Evolutionary conservation across 2,329 filamentous ascomycete species (phyloP), one percentile per base, ranked within the genome.

Genomic region (Botrytis squamosa): DNA sequence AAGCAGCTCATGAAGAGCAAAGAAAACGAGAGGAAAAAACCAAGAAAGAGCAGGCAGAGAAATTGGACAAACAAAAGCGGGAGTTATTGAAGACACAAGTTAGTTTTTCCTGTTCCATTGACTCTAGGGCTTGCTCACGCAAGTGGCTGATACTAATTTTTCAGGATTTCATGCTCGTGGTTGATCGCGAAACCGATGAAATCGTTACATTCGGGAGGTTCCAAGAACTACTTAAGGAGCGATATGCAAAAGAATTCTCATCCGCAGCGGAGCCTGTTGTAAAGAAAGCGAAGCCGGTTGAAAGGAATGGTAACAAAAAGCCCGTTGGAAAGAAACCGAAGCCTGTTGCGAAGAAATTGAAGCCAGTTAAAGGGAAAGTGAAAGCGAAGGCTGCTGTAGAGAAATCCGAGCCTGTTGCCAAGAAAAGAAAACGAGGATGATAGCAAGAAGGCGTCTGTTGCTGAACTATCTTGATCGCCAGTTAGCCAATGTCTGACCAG

Each of bases 121-220:
- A 4, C 7, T 16, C 29, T 33, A 8, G 4, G 14, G 4, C 4
- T 33, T 25, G 44, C 18, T 18, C 42, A 22, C 38, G 22, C 8
- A 20, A 25, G 20, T 18, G 20, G 6, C 36, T 14, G 22, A 42
- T 68, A 68, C 42, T 68, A 10, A 68, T 4, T 40, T 10, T 29
- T n/a, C 7, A 68, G 66, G 66, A 68, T 25, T 40, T 36, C 22
- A 69, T 59, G n/a, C 49, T 42, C 14, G 49, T 59, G 46, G 49
- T 68, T 57, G 66, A 69, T 57, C 33, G 49, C 16, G 66, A 69
- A 16, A 42, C 52, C 10, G 29, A 69, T 29, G 49, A 69, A 42
- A 42, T 57, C 12, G 36, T 57, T n/a, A 69, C 25, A 42, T 69
- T 42, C 9, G 36, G 36, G 12, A 33, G 33, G 22, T 69, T 40